Conservation (phyloP, 352 stramenopile species). For the Lagenidium sp. region DNA sequence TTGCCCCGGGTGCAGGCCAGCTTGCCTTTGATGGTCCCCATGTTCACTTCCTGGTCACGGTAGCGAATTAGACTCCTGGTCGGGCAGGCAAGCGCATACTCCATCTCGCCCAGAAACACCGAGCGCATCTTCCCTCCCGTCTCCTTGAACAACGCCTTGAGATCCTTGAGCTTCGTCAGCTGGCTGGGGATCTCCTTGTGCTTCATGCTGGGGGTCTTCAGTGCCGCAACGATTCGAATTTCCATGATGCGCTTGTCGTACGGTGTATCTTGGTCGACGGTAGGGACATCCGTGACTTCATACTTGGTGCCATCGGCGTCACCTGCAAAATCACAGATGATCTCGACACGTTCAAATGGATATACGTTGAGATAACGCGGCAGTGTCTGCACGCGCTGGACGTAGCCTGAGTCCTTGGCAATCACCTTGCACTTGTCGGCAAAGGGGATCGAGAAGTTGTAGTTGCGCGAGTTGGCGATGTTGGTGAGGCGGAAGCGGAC, state of each 20-base stretch:
- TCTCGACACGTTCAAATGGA: slow-evolving; percentile 46
- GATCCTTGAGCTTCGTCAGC: slow-evolving; percentile 34
- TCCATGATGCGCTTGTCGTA: slow-evolving; percentile 51
- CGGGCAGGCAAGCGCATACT: slow-evolving; percentile 27
- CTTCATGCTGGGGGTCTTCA: slow-evolving; percentile 30
- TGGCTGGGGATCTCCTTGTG: slow-evolving; percentile 23
- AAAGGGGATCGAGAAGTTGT: slow-evolving; percentile 70
- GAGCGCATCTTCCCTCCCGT: slow-evolving; percentile 37
- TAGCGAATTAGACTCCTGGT: slow-evolving; percentile 38
- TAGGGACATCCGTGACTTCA: slow-evolving; percentile 34
- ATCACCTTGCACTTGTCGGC: slow-evolving; percentile 47
- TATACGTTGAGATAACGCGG: slow-evolving; percentile 26
- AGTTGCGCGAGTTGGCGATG: slow-evolving; percentile 54
- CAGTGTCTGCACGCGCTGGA: slow-evolving; percentile 22
- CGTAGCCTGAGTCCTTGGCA: slow-evolving; percentile 55
- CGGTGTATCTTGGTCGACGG: slow-evolving; percentile 22
- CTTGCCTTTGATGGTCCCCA: slow-evolving; percentile 32
- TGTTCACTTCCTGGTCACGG: slow-evolving; percentile 39
- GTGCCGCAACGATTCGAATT: slow-evolving; percentile 23
- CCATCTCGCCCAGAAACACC: slow-evolving; percentile 47
- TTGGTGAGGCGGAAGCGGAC: slow-evolving; percentile 54
- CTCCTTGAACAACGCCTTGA: slow-evolving; percentile 42
- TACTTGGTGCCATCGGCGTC: slow-evolving; percentile 29
- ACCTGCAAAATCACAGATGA: slow-evolving; percentile 49
- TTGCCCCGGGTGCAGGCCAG: slow-evolving; percentile 57